phyloP scores from a whole-genome alignment of 768 basidiomycete species.

The Tricholoma terreum region DNA sequence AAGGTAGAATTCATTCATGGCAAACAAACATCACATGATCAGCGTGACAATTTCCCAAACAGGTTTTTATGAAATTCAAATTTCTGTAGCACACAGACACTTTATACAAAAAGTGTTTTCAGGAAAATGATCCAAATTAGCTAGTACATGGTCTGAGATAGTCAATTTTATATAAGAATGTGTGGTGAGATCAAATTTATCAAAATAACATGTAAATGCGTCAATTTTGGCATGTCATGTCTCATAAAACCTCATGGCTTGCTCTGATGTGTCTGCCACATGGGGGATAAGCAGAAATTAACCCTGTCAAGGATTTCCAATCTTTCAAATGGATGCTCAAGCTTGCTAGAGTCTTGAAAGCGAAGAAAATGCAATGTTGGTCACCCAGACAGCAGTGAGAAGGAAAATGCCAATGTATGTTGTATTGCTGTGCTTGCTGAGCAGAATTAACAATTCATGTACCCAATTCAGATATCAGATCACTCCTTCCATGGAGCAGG shows the following conservation, averaged over 20 bases:
- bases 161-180: too few species aligned
- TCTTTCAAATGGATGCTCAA: background rate
- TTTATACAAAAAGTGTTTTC: too few species aligned
- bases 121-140: too few species aligned
- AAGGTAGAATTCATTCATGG: background rate
- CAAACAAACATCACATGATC: background rate
- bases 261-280: background rate
- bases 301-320: background rate
- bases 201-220: background rate
- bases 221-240: background rate
- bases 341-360: background rate
- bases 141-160: too few species aligned
- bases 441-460: too few species aligned
- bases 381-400: too few species aligned
- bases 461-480: too few species aligned
- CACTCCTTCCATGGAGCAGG: too few species aligned
- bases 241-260: background rate
- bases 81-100: background rate
- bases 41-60: too few species aligned
- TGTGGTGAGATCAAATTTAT: background rate
- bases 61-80: background rate
- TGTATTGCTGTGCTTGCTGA: too few species aligned
- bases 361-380: too few species aligned
- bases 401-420: too few species aligned
- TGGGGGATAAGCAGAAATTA: background rate